These are phyloP conservation scores for Amanita subjunquillea DNA, from an alignment of 768 basidiomycete genomes.

Conservation along the genomic window DNA sequence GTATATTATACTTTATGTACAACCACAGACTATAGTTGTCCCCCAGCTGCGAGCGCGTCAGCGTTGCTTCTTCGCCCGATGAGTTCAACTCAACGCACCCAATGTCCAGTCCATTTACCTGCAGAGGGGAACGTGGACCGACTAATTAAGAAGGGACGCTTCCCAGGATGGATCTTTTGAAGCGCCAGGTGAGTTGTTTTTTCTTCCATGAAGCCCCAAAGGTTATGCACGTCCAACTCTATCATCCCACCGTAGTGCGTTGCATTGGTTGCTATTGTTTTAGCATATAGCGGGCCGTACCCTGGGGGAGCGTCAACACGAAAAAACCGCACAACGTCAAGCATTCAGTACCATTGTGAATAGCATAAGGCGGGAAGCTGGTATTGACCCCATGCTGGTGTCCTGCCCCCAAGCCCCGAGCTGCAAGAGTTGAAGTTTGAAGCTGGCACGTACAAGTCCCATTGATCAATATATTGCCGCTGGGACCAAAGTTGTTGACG, in stretches of 20 bases:
- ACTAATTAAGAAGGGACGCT: slow-evolving; percentile 62
- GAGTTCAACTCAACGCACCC: slow-evolving; percentile 30
- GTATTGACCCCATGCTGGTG: slow-evolving; percentile 36
- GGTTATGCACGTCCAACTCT: slow-evolving; percentile 61
- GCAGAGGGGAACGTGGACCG: slow-evolving; percentile 61
- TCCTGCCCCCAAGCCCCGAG: slow-evolving; percentile 41
- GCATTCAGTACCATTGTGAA: slow-evolving; percentile 50
- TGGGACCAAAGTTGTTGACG: slow-evolving; percentile 47
- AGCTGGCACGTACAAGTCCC: slow-evolving; percentile 44
- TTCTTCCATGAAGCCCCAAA: slow-evolving; percentile 67
- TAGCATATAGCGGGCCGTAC: slow-evolving; percentile 37
- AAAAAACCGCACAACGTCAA: slow-evolving; percentile 1
- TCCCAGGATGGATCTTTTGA: slow-evolving; percentile 38
- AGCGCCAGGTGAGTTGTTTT: slow-evolving; percentile 54
- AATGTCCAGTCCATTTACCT: slow-evolving; percentile 65
- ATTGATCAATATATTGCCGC: slow-evolving; percentile 68
- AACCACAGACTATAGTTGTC: slow-evolving; percentile 73
- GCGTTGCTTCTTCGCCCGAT: neutral
- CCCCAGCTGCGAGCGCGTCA: slow-evolving; percentile 38
- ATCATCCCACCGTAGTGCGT: slow-evolving; percentile 52
- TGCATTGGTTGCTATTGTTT: slow-evolving; percentile 61
- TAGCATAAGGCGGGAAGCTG: slow-evolving; percentile 54
- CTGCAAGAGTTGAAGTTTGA: slow-evolving; percentile 17
- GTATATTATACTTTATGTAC: slow-evolving; percentile 60
- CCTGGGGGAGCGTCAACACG: slow-evolving; percentile 21